These are phyloP conservation scores for Talaromyces sp. DNA, from an alignment of 2,329 filamentous ascomycete genomes.

Conservation along the genomic window DNA sequence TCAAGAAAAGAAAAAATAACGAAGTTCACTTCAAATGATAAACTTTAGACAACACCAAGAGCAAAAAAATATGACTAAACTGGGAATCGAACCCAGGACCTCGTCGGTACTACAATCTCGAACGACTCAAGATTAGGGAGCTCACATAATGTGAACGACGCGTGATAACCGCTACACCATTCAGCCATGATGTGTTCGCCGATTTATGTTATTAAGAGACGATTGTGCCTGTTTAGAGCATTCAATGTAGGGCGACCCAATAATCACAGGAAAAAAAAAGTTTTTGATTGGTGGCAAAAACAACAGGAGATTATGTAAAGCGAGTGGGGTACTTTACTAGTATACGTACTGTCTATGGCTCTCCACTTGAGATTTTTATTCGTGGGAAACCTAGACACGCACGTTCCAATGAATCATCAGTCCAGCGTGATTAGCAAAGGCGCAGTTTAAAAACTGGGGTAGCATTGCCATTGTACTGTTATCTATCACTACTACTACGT, in stretches of 20 bases:
- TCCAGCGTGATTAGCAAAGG: not conserved
- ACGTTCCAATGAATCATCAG: not conserved
- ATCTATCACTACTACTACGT: not conserved
- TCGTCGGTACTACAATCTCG: not conserved
- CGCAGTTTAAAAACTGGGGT: not conserved
- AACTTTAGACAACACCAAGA: not conserved
- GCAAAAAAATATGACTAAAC: not conserved
- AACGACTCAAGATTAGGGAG: not conserved
- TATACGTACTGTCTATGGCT: not conserved
- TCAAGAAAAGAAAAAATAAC: not conserved
- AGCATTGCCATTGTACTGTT: not conserved
- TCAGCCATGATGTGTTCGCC: not conserved
- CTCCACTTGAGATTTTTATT: too few species aligned
- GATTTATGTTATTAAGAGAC: too few species aligned
- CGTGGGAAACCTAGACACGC: not conserved
- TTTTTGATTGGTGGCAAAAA: not conserved
- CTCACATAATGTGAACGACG: not conserved
- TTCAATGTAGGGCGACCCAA: too few species aligned
- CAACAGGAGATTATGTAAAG: not conserved
- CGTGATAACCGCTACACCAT: not conserved
- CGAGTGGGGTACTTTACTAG: not conserved
- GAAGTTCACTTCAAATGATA: too few species aligned
- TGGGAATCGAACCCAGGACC: not conserved
- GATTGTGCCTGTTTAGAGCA: too few species aligned
- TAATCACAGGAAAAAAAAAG: not conserved